phyloP scores from a whole-genome alignment of 108 stramenopile species.

The Nitzschia putrida region DNA sequence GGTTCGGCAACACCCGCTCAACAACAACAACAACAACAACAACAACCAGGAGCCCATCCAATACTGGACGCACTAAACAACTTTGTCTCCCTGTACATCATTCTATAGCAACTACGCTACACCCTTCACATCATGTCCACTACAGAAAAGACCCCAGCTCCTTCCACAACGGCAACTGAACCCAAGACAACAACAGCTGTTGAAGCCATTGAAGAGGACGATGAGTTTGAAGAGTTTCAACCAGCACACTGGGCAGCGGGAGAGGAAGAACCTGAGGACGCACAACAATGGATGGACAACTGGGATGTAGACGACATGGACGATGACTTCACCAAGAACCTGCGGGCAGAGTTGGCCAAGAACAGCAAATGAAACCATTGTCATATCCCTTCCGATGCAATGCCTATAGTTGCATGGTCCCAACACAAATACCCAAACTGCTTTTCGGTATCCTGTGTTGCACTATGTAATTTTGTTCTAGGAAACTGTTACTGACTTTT shows the following conservation, averaged over 20 bases:
- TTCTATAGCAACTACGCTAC: background rate
- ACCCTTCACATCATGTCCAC: conserved; percentile 7
- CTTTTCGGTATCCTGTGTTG: too few relatives aligned
- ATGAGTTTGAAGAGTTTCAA: conserved; percentile 93
- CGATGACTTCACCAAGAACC: conserved; percentile 90
- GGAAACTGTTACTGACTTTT: too few relatives aligned
- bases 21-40: background rate
- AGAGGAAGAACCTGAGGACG: conserved; percentile 86
- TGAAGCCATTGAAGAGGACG: conserved; percentile 94
- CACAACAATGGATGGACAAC: conserved; percentile 93
- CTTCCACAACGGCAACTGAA: conserved; percentile 2
- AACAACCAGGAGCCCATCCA: background rate
- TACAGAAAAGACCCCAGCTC: conserved; percentile 13
- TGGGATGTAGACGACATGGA: conserved; percentile 96
- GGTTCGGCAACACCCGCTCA: background rate
- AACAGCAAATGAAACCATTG: conserved; percentile 24
- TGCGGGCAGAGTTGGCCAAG: conserved; percentile 78
- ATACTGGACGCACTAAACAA: background rate
- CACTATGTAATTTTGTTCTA: too few relatives aligned
- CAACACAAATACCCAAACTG: too few relatives aligned
- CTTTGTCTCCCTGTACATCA: background rate
- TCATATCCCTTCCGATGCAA: background rate
- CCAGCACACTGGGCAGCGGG: conserved; percentile 76
- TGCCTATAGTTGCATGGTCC: too few relatives aligned
- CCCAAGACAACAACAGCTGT: conserved; percentile 24